Evolutionary conservation across 495 filamentous ascomycete genomes (phyloP), one percentile per base, ranked within the genome.

Genomic region (Umbilicaria muhlenbergii): DNA sequence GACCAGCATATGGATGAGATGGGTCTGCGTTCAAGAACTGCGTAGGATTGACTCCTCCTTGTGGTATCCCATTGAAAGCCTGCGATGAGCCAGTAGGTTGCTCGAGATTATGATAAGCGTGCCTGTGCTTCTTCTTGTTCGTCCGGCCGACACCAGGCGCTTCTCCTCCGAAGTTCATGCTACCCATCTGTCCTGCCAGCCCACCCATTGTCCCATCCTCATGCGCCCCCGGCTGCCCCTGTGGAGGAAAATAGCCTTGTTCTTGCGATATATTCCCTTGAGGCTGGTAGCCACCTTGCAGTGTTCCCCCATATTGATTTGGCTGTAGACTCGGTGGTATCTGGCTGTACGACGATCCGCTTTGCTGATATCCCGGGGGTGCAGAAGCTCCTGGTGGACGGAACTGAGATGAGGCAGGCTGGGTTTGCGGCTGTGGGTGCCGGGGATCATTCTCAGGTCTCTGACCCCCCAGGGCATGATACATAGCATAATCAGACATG

Each of bases 61-160:
- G 72, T n/a, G 76, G 72, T 46, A 78, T 70, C 42, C 65, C 74
- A 60, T 74, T 80, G 67, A 75, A 83, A 36, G 69, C 63, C 58
- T 78, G 75, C 39, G 84, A 73, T 46, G 71, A 66, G 49, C 67
- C 70, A 28, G 67, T 68, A 3, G 80, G 73, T 36, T 75, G 73
- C 47, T 87, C 91, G 34, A 99, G 74, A 21, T 78, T 75, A 59
- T 99, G 91, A 62, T 92, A 83, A 42, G 85, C 91, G 64, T 94
- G 88, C 32, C 88, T 69, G 51, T 94, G 79, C 70, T 93, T 94
- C 74, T 96, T 98, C 67, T 81, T 87, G 53, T 77, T 80, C 48
- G 73, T 54, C 32, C 70, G 71, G 38, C 58, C 58, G 34, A 61
- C 58, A 34, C 63, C 69, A 42, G 71, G 69, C 41, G 66, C 65